These are phyloP conservation scores for Apophysomyces elegans DNA, from an alignment of 371 early-diverging fungal genomes.

Conservation along the genomic window DNA sequence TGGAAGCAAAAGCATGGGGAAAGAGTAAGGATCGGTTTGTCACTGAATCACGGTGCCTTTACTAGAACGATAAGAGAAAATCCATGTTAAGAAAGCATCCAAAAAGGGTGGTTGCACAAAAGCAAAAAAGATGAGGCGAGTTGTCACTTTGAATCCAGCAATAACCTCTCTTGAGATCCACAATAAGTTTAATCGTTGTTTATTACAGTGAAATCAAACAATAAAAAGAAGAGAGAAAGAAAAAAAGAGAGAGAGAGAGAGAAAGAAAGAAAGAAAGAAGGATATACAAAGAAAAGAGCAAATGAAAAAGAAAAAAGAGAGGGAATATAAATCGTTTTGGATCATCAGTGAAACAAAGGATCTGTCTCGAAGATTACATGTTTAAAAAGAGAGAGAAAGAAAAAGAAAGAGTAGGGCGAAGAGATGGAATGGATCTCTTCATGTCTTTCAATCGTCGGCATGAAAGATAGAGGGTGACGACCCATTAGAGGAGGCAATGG, in stretches of 20 bases:
- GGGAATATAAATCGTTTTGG: no score
- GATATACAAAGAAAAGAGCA: background rate
- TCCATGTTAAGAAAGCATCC: no score
- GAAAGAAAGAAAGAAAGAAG: background rate
- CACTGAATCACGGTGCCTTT: no score
- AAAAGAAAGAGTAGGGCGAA: background rate
- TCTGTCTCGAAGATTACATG: no score
- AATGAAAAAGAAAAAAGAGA: no score
- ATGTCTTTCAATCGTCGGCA: slow-evolving; percentile 3
- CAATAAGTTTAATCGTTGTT: background rate
- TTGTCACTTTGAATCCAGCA: no score
- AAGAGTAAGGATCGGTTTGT: background rate
- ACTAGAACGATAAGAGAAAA: no score
- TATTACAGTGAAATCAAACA: background rate
- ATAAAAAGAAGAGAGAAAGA: background rate
- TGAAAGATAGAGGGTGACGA: slow-evolving; percentile 5
- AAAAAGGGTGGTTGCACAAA: no score
- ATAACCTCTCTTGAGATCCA: no score
- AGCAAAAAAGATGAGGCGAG: no score
- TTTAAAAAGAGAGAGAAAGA: background rate
- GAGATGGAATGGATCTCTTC: background rate
- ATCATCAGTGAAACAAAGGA: no score
- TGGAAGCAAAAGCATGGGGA: background rate
- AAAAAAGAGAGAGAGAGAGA: background rate
- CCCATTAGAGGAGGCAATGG: slow-evolving; percentile 5